These are phyloP conservation scores for Podaxis carcinomalis DNA, from an alignment of 768 basidiomycete genomes.

Conservation along the genomic window DNA sequence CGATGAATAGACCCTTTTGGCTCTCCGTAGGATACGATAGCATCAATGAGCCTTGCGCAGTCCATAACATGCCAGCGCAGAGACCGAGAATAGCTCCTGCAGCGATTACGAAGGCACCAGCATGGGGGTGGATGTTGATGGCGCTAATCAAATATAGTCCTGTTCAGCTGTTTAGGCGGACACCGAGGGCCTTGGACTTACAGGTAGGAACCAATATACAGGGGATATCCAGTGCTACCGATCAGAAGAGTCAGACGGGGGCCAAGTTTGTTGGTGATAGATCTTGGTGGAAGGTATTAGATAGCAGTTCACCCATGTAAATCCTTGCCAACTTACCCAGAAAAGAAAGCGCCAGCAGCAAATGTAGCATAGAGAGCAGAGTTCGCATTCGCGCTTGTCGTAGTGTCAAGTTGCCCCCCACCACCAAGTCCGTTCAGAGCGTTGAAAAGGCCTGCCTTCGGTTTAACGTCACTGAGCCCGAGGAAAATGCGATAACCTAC, in stretches of 20 bases:
- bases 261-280: slow-evolving; percentile 76
- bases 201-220: slow-evolving; percentile 74
- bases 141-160: slow-evolving; percentile 33
- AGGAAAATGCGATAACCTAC: slow-evolving; percentile 22
- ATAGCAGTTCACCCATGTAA: not conserved
- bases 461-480: not conserved
- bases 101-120: slow-evolving; percentile 59
- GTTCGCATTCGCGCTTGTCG: slow-evolving; percentile 65
- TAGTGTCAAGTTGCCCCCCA: slow-evolving; percentile 65
- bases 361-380: slow-evolving; percentile 59
- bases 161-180: not conserved
- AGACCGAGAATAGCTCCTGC: slow-evolving; percentile 73
- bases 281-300: slow-evolving; percentile 31
- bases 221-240: slow-evolving; percentile 69
- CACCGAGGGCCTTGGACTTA: slow-evolving; percentile 27
- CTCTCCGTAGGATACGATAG: slow-evolving; percentile 75
- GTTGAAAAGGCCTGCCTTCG: slow-evolving; percentile 63
- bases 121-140: slow-evolving; percentile 61
- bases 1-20: slow-evolving; percentile 73
- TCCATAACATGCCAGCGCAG: slow-evolving; percentile 70
- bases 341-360: slow-evolving; percentile 35
- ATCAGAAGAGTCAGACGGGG: slow-evolving; percentile 64
- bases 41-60: slow-evolving; percentile 81
- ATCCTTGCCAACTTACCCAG: slow-evolving; percentile 45
- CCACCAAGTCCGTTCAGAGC: slow-evolving; percentile 75